Evolutionary conservation across 108 stramenopile species (phyloP).

Genomic region (Skeletonema marinoi): DNA sequence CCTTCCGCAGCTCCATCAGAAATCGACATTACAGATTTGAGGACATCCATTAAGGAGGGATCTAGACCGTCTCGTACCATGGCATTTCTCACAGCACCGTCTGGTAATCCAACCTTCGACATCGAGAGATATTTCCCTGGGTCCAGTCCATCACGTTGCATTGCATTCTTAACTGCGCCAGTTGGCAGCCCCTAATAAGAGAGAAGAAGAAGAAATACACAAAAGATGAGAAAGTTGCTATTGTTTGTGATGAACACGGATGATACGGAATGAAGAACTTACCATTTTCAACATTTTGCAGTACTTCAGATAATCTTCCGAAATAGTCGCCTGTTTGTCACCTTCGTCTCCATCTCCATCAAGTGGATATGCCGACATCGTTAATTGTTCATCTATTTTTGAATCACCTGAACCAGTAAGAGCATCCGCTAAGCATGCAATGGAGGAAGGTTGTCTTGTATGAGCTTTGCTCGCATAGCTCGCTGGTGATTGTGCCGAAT

Average conservation of each 20-base stretch:
- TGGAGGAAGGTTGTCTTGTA: neutral
- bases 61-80: conserved; percentile 72
- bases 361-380: neutral
- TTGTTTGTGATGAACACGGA: neutral
- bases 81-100: conserved; percentile 72
- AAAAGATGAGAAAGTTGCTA: neutral
- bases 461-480: neutral
- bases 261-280: neutral
- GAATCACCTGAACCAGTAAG: neutral
- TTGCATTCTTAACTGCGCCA: conserved; percentile 36
- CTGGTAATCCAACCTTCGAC: conserved; percentile 56
- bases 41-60: conserved; percentile 65
- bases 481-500: neutral
- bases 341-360: neutral
- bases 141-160: conserved; percentile 24
- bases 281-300: conserved; percentile 73
- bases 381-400: neutral
- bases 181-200: conserved; percentile 46
- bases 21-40: conserved; percentile 38
- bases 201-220: neutral
- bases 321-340: neutral
- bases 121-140: conserved; percentile 8
- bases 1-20: conserved; percentile 37
- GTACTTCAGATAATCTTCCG: conserved; percentile 63
- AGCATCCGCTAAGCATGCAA: neutral